These are phyloP conservation scores for Striga hermonthica DNA, from an alignment of 305 asterid species.

Conservation along the genomic window DNA sequence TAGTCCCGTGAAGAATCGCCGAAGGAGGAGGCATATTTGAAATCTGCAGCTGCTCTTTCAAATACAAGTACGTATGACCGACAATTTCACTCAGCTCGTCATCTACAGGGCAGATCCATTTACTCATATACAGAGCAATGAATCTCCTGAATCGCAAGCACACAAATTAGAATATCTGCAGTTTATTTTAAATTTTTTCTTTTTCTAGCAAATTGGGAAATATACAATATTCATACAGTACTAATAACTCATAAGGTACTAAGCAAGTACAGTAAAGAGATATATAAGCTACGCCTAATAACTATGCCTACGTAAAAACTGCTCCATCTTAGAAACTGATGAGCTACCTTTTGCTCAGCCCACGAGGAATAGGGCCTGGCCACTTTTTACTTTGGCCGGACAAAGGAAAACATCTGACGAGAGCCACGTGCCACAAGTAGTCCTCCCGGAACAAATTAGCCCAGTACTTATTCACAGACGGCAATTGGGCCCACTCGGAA, in stretches of 20 bases:
- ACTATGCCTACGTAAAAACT: no score
- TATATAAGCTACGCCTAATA: no score
- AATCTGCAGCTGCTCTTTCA: slow-evolving; percentile 69
- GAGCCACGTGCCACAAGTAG: slow-evolving; percentile 67
- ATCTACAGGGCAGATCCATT: slow-evolving; percentile 42
- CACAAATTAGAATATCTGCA: slow-evolving; percentile 19
- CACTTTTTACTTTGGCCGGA: slow-evolving; percentile 52
- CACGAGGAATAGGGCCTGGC: slow-evolving; percentile 81
- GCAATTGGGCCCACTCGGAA: slow-evolving; percentile 53
- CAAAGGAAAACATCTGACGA: slow-evolving; percentile 51
- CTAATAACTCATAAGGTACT: no score
- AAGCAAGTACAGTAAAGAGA: no score
- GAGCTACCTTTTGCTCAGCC: slow-evolving; percentile 60
- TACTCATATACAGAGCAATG: slow-evolving; percentile 53
- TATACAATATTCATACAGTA: no score
- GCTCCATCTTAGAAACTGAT: not conserved
- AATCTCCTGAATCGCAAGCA: slow-evolving; percentile 59
- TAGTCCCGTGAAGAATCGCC: slow-evolving; percentile 74
- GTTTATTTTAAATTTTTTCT: no score
- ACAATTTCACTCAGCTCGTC: slow-evolving; percentile 67
- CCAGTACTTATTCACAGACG: slow-evolving; percentile 60
- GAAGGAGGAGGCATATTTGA: slow-evolving; percentile 62
- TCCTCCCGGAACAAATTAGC: slow-evolving; percentile 64
- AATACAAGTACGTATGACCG: slow-evolving; percentile 67
- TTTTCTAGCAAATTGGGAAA: not conserved